Conservation (phyloP, 108 stramenopile genomes). For the Skeletonema marinoi region DNA sequence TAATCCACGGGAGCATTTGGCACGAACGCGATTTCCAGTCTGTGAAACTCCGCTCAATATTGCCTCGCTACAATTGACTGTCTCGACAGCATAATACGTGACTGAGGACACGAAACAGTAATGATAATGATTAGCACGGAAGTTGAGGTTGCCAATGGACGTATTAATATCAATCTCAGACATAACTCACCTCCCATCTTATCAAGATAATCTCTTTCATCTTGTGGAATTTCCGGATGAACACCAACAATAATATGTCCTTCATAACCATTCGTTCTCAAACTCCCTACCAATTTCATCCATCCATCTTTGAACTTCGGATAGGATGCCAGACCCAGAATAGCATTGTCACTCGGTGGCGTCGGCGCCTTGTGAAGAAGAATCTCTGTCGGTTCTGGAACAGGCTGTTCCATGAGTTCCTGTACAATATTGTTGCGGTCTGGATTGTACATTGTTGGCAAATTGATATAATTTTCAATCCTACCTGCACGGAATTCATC, state of each 20-base stretch:
- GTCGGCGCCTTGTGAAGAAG: slow-evolving; percentile 29
- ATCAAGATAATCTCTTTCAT: slow-evolving; percentile 40
- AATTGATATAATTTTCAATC: slow-evolving; percentile 35
- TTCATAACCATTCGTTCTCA: slow-evolving; percentile 65
- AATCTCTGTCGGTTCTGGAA: slow-evolving; percentile 33
- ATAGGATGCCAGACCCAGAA: slow-evolving; percentile 51
- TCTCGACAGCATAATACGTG: slow-evolving; percentile 49
- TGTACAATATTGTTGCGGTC: background rate
- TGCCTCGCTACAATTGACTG: slow-evolving; percentile 30
- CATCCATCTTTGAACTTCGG: slow-evolving; percentile 32
- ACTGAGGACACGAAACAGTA: background rate
- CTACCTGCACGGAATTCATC: slow-evolving; percentile 39
- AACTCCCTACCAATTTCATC: slow-evolving; percentile 65
- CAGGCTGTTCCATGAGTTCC: slow-evolving; percentile 6
- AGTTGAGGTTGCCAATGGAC: background rate
- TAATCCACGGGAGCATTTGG: slow-evolving; percentile 37
- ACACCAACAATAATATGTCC: slow-evolving; percentile 78
- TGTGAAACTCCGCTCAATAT: slow-evolving; percentile 16
- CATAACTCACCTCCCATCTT: slow-evolving; percentile 21
- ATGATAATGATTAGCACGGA: background rate
- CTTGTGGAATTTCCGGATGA: slow-evolving; percentile 36
- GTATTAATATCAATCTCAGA: background rate
- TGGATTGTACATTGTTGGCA: slow-evolving; percentile 5
- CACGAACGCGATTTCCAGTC: slow-evolving; percentile 31
- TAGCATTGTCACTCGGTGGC: slow-evolving; percentile 37